Evolutionary conservation across 306 rosid species (phyloP).

Genomic region (Acacia melanoxylon): DNA sequence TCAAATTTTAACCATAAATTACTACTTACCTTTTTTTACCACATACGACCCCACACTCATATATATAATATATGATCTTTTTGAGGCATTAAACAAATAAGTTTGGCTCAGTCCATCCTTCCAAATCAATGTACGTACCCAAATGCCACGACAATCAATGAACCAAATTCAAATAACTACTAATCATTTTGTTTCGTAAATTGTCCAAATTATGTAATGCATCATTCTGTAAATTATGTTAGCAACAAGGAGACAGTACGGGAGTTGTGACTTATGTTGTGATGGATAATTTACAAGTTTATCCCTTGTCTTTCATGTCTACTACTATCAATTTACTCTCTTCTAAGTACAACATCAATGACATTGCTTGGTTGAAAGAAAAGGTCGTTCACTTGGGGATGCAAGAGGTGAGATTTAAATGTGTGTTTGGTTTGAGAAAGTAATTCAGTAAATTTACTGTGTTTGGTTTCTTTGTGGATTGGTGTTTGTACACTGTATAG

Average conservation of each 20-base stretch:
- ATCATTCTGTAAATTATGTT: background rate
- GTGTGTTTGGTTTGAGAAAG: background rate
- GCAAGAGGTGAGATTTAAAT: conserved; percentile 27
- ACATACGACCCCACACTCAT: too few relatives aligned
- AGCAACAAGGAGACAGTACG: background rate
- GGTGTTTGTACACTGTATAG: background rate
- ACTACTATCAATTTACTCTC: conserved; percentile 21
- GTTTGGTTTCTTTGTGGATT: background rate
- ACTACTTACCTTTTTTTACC: too few relatives aligned
- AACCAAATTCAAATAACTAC: too few relatives aligned
- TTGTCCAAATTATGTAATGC: background rate
- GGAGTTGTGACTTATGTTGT: conserved; percentile 41
- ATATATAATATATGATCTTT: too few relatives aligned
- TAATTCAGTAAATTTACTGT: background rate
- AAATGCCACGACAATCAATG: too few relatives aligned
- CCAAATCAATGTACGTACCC: too few relatives aligned
- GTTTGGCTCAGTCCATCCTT: too few relatives aligned
- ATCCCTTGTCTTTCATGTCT: conserved; percentile 43
- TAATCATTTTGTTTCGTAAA: too few relatives aligned
- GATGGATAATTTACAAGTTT: conserved; percentile 42
- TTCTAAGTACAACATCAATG: conserved; percentile 33
- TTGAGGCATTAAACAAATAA: too few relatives aligned
- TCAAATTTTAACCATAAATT: too few relatives aligned
- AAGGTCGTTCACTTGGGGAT: conserved; percentile 33
- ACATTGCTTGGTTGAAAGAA: conserved; percentile 28